Evolutionary conservation across 345 rosid species (phyloP), one percentile per base, ranked within the genome.

Genomic region (Syzygium aqueum): DNA sequence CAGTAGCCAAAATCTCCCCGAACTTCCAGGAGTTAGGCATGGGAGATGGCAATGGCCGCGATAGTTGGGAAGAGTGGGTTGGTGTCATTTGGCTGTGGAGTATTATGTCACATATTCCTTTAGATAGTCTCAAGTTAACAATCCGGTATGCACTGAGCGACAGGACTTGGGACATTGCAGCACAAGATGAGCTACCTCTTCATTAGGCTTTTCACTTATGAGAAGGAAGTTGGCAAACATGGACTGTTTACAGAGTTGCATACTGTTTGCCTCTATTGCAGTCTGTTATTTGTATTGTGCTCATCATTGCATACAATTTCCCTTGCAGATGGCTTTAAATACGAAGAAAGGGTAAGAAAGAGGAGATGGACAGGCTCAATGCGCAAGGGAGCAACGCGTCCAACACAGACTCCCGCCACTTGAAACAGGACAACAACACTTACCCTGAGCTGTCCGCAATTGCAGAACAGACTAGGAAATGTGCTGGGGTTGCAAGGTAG

Each of bases 1-100:
- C 99, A 98, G 98, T 95, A 40, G 96, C 93, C 65, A 97, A 97
- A 82, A 96, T 97, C 91, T 97, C 99, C 88, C 87, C 92, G 57
- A 97, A 96, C 89, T 96, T 96, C 98, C 97, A 95, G 65, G 97
- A 92, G 89, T 96, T 97, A 49, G 98, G 97, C 2, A 93, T 22
- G 27, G 97, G 98, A 89, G 97, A 95, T 43, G 97, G 96, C 93
- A 80, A 95, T 95, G 53, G 97, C 94, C 96, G 94, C 94, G 91
- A 95, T 94, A 11, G 97, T 95, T 51, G 96, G 46, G 46, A 43
- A 43, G 46, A 43, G 46, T 43, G 46, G 98, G 96, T 95, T 67
- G 98, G 96, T 85, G 93, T 97, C 52, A 95, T 95, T 65, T 96
- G 99, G 97, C 78, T 97, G 10, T 95, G 93, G 93, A 96, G 95